Evolutionary conservation across 2,329 filamentous ascomycete species (phyloP), one percentile per base, ranked within the genome.

Genomic region (Hypomyces rosellus): DNA sequence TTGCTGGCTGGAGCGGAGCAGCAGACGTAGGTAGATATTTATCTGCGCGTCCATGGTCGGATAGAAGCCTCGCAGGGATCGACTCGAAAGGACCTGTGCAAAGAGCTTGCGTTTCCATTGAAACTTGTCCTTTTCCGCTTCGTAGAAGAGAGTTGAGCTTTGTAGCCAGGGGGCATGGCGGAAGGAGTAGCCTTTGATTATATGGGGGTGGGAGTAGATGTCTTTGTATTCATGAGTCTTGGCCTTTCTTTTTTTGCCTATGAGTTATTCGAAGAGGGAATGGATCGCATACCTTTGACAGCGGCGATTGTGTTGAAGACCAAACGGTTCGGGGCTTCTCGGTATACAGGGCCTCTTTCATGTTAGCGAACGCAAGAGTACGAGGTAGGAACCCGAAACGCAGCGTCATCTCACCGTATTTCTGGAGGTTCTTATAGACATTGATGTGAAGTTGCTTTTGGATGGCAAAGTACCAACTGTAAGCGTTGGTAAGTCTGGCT

Each of bases 11-110:
- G 37, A 41, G 6, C 34, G 16, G 36, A 48, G 46, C 12, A 48
- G 7, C 18, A 33, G 37, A 5, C 38, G 15, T n/a, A 34, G 15
- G 46, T 41, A 48, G 14, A 48, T 16, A 20, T 42, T 22, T 14
- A 48, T 42, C 7, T 48, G 30, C 4, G 25, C 16, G 14, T n/a
- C 14, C 37, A 48, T 48, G 16, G 37, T 20, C 8, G 46, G 38
- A 7, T 48, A 15, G 38, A 48, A 48, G 15, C 18, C n/a, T 4
- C 46, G 46, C 46, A 48, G 40, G 12, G 46, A 48, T 9, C 46
- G 37, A 11, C 41, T 38, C 8, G 46, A 37, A 9, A 48, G 38
- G 38, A 22, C n/a, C 13, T 18, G 30, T n/a, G 18, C 20, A 14
- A 48, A n/a, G 18, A 48, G n/a, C 30, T 37, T 41, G 16, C 46